Evolutionary conservation across 192 early-diverging fungal genomes (phyloP).

Genomic region (Paraglomus brasilianum): DNA sequence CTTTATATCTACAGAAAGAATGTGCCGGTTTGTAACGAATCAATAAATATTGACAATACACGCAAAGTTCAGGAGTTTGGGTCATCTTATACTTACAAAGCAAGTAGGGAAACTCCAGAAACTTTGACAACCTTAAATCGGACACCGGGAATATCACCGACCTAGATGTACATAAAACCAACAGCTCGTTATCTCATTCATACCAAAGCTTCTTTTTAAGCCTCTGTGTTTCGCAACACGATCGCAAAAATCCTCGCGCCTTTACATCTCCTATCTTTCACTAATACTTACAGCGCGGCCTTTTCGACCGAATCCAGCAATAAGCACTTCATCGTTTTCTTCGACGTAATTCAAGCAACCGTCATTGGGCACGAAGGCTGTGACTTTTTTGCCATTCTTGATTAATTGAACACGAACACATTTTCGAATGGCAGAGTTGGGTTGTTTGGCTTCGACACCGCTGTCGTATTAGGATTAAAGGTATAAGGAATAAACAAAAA

Average conservation of each 20-base stretch:
- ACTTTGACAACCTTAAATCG: slow-evolving; percentile 99
- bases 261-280: too few species aligned
- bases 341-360: slow-evolving; percentile 99
- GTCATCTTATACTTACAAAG: slow-evolving; percentile 64
- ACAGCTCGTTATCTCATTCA: neutral
- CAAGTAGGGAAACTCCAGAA: slow-evolving; percentile 97
- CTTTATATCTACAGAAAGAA: slow-evolving; percentile 61
- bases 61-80: neutral
- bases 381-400: slow-evolving; percentile 99
- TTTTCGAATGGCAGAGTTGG: slow-evolving; percentile 99
- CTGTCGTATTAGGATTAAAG: slow-evolving; percentile 41
- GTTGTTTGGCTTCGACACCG: slow-evolving; percentile 99
- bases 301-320: slow-evolving; percentile 99
- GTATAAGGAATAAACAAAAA: slow-evolving; percentile 6
- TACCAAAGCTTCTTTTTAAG: neutral
- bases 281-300: slow-evolving; percentile 80
- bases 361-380: slow-evolving; percentile 99
- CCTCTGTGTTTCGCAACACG: neutral
- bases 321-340: slow-evolving; percentile 99
- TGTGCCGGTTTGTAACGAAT: neutral
- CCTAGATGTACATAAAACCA: slow-evolving; percentile 19
- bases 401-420: slow-evolving; percentile 99
- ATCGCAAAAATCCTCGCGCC: neutral
- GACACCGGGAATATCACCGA: slow-evolving; percentile 99
- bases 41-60: neutral